phyloP scores from a whole-genome alignment of 2,329 filamentous ascomycete genomes.

The Aspergillus bombycis region DNA sequence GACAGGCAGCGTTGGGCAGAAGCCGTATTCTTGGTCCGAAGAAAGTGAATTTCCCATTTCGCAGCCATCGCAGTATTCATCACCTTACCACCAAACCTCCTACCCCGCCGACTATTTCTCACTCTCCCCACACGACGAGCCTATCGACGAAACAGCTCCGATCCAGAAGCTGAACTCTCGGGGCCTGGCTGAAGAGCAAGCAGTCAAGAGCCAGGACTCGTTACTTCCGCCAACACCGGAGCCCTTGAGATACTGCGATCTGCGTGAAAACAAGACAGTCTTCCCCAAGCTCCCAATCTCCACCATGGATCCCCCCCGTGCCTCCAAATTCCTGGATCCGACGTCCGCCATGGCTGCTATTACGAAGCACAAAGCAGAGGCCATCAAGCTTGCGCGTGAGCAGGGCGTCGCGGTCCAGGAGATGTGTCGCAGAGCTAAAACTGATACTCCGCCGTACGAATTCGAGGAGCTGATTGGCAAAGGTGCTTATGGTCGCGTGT shows the following conservation, averaged over 20 bases:
- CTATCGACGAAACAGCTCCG: background rate
- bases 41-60: slow-evolving; percentile 4
- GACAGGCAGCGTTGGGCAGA: background rate
- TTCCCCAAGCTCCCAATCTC: background rate
- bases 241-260: background rate
- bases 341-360: slow-evolving; percentile 49
- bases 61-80: background rate
- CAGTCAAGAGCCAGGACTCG: slow-evolving; percentile 2
- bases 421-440: slow-evolving; percentile 50
- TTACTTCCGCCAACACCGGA: slow-evolving; percentile 6
- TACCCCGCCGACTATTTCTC: background rate
- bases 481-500: slow-evolving; percentile 55
- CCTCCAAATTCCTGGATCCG: slow-evolving; percentile 43
- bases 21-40: background rate
- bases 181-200: background rate
- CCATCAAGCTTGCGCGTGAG: slow-evolving; percentile 50
- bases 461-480: slow-evolving; percentile 57
- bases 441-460: slow-evolving; percentile 49
- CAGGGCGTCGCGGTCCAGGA: slow-evolving; percentile 50
- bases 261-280: background rate
- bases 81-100: background rate
- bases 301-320: slow-evolving; percentile 28
- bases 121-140: background rate
- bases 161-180: background rate
- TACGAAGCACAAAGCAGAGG: slow-evolving; percentile 53